Conservation (phyloP, 163 green algal genomes). For the Prototheca cutis region DNA sequence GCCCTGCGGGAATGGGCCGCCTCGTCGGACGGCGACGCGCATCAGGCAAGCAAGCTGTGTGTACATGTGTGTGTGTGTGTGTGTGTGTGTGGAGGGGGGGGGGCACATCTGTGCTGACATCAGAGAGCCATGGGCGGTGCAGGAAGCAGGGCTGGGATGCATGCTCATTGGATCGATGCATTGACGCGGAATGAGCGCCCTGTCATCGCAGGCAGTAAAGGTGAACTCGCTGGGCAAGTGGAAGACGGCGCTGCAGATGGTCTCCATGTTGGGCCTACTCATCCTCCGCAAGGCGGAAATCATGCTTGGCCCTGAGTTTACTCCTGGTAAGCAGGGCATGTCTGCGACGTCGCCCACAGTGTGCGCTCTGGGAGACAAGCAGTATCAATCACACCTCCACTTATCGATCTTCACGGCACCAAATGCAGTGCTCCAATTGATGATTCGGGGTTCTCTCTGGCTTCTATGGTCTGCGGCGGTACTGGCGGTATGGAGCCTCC, state of each 20-base stretch:
- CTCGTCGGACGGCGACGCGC: conserved; percentile 43
- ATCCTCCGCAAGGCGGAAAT: conserved; percentile 31
- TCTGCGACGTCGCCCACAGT: no score
- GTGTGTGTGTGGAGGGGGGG: no score
- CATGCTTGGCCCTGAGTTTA: conserved; percentile 4
- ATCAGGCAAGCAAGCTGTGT: conserved; percentile 35
- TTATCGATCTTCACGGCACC: no score
- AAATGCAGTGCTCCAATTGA: neutral
- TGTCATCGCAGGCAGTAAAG: conserved; percentile 6
- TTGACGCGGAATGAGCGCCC: neutral
- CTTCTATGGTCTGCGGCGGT: neutral
- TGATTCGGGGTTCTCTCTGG: neutral
- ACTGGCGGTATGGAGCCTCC: neutral
- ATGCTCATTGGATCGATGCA: neutral
- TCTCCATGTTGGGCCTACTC: conserved; percentile 63
- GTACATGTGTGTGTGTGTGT: no score
- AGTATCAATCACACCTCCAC: no score
- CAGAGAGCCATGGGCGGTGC: no score
- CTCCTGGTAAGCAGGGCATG: neutral
- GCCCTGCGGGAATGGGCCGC: conserved; percentile 87
- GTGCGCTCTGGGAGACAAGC: no score
- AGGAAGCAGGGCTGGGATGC: neutral
- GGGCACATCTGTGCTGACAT: no score
- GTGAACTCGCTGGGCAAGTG: conserved; percentile 68
- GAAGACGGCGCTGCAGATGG: conserved; percentile 77